Base-by-base conservation (phyloP, 208 protist genomes). In the Acanthamoeba triangularis region DNA sequence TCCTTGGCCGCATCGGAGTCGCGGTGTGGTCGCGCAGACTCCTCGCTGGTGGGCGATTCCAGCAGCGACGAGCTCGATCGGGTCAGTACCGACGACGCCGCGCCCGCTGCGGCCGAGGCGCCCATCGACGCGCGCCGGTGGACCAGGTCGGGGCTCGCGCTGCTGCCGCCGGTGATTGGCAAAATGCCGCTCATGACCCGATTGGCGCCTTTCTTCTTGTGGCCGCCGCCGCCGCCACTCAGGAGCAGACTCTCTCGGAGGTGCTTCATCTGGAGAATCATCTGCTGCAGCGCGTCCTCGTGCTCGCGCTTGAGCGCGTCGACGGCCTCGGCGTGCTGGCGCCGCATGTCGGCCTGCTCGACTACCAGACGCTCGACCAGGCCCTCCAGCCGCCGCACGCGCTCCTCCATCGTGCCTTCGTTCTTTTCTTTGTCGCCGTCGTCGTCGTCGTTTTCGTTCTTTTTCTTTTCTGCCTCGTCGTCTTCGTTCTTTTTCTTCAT, bases 171-270 rank as follows among this genome's bases (percentile, higher is more conserved):
- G 14, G 33, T 11, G 41, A 47, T 23, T 0, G 72, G 72, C 30
- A 80, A 20, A 14, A 47, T 30, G 72, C 72, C 72, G 72, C 72
- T 80, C 72, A 80, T 80, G 30, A 80, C 72, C 30, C 72, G 72
- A 25, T 80, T 80, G 72, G 35, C 2, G 30, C 2, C n/a, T 23
- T n/a, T 44, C 72, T 80, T 80, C 41, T 80, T 80, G 25, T 30
- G n/a, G 5, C 72, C 72, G 61, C 23, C 61, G 23, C 61, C 61
- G 61, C 23, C 23, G 6, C 61, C 61, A 25, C 25, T 30, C 30
- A 37, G 72, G 0, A 80, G 72, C 1, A 80, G 28, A 7, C 18
- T 47, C 72, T 80, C 72, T 33, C 72, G 72, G 4, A 80, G 33
- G 25, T 35, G 28, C 72, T 80, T 80, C 35, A 49, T 80, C 72